Base-by-base conservation (phyloP, 1,139 yeast species). In the Sugiyamaella paludigena region DNA sequence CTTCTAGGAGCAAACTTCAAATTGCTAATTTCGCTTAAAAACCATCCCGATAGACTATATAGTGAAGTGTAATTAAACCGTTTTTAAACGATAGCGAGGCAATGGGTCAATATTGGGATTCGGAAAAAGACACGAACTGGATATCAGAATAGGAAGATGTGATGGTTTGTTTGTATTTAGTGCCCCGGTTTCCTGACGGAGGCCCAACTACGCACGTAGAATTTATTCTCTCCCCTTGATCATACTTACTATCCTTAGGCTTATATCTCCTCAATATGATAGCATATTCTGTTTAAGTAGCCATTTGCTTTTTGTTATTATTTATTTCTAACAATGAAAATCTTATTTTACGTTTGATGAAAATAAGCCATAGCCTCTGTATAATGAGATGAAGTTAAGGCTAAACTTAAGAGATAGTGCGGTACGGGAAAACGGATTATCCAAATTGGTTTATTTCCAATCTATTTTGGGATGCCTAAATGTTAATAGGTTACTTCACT, bases 21-120 rank as follows among this genome's bases (percentile, higher is more conserved):
- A 11, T 11, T 19, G 35, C 7, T 24, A 32, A 24, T 37, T 29
- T 32, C 35, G 28, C 40, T 12, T 37, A 26, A n/a, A 31, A 12
- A 16, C 35, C 35, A 19, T 37, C 16, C 55, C 33, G 42, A n/a
- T 42, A 35, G 51, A 19, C 50, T 15, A 40, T 48, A 26, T 44
- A 48, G 12, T 37, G 43, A 15, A 55, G 53, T 36, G 53, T 51
- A 16, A 46, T 52, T 26, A 55, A 19, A 19, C 24, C 34, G 53
- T 51, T 15, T 45, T 52, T 26, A 55, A 19, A 19, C 24, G 24
- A 19, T 19, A 19, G 5, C 5, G 24, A 5, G 24, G 24, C 5
- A 19, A 19, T n/a, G n/a, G n/a, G n/a, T n/a, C n/a, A n/a, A n/a
- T n/a, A n/a, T n/a, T n/a, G n/a, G n/a, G n/a, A n/a, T n/a, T n/a